These are phyloP conservation scores for Trichoderma breve DNA, from an alignment of 2,329 filamentous ascomycete species.

Conservation along the genomic window DNA sequence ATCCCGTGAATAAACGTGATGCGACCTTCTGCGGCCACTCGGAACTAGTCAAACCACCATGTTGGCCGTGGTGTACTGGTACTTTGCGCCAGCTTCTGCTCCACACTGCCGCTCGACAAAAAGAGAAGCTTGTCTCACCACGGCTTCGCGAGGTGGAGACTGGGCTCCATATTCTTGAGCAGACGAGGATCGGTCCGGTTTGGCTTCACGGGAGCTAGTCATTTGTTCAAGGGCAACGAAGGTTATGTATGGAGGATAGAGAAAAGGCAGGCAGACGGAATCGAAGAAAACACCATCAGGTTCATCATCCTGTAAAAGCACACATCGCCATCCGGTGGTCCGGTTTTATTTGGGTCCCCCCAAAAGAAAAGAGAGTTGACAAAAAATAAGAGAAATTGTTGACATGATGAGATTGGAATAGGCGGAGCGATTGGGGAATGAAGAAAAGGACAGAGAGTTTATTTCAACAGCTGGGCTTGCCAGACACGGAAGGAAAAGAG, in stretches of 20 bases:
- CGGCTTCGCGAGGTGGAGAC: neutral
- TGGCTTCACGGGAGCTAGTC: conserved; percentile 10
- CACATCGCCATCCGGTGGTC: neutral
- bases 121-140: conserved; percentile 4
- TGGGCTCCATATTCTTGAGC: neutral
- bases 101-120: conserved; percentile 3
- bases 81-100: conserved; percentile 3
- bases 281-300: neutral
- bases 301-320: neutral
- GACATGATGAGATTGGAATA: neutral
- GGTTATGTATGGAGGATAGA: neutral
- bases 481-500: neutral
- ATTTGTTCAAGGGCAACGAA: neutral
- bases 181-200: conserved; percentile 13
- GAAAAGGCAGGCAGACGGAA: neutral
- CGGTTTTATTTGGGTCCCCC: neutral
- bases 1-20: conserved; percentile 19
- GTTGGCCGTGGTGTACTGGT: conserved; percentile 18
- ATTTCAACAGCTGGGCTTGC: neutral
- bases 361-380: neutral
- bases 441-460: neutral
- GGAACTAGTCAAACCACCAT: conserved; percentile 1
- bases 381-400: neutral
- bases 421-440: neutral
- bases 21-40: conserved; percentile 14